phyloP scores from a whole-genome alignment of 768 basidiomycete species.

The Erythrobasidium yunnanense region DNA sequence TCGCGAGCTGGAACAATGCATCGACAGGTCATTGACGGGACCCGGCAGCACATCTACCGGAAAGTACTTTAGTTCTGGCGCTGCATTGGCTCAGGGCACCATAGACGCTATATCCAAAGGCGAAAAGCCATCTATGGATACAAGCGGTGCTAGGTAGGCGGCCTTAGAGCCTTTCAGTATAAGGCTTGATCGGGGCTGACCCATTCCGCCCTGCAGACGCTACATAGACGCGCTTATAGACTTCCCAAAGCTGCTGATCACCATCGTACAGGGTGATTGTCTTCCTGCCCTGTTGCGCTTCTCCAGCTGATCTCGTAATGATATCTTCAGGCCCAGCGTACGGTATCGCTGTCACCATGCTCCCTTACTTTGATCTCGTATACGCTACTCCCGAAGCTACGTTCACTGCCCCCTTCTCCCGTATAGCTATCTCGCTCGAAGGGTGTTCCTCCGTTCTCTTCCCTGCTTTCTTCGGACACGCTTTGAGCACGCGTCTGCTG shows the following conservation, averaged over 20 bases:
- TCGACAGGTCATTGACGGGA: background rate
- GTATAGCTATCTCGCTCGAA: conserved; percentile 9
- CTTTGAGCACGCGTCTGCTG: conserved; percentile 7
- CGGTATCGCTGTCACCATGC: conserved; percentile 19
- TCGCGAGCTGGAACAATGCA: no score
- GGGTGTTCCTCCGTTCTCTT: conserved; percentile 16
- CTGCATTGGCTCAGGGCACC: background rate
- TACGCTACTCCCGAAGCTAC: conserved; percentile 8
- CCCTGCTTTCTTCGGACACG: background rate
- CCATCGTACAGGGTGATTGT: conserved; percentile 6
- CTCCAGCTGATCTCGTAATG: background rate
- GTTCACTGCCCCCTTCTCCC: conserved; percentile 22
- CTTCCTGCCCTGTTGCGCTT: background rate
- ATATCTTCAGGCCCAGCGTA: conserved; percentile 14
- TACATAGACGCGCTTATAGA: conserved; percentile 17
- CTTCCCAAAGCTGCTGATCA: conserved; percentile 23
- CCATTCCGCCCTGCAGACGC: background rate
- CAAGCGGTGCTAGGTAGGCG: background rate
- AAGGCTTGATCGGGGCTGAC: conserved; percentile 3
- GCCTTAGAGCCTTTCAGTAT: background rate
- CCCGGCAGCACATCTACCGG: conserved; percentile 2
- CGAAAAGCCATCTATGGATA: background rate
- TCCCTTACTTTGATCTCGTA: conserved; percentile 16
- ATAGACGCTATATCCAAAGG: background rate
- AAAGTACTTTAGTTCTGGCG: conserved; percentile 19